A percentile compares a stretch with the other conserved stretches of the same genome.
These are phyloP conservation scores for Neonectria faginata DNA, from an alignment of 2,329 filamentous ascomycete genomes.

Conservation along the genomic window DNA sequence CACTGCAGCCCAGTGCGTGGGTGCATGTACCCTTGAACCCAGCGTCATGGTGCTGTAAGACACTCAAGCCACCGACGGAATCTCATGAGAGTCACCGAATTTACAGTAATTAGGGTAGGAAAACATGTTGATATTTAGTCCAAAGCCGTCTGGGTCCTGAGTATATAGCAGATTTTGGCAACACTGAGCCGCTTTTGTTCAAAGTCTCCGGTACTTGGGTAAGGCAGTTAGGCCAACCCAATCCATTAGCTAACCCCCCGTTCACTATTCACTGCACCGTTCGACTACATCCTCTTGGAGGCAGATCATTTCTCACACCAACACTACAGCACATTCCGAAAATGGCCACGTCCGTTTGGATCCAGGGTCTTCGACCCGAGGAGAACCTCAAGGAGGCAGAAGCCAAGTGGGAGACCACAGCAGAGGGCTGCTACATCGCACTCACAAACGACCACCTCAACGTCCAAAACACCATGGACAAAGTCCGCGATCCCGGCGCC, in stretches of 20 bases:
- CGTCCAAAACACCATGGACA: conserved; percentile 67
- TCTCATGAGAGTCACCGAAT: neutral
- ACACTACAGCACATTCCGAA: conserved; percentile 2
- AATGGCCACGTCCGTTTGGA: conserved; percentile 28
- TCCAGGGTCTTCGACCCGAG: conserved; percentile 1
- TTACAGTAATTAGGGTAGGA: neutral
- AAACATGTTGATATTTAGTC: neutral
- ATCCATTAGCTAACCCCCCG: neutral
- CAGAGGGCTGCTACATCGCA: conserved; percentile 72
- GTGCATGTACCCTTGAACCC: neutral
- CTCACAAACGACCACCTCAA: conserved; percentile 74
- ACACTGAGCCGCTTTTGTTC: neutral
- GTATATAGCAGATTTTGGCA: too few species aligned
- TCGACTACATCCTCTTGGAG: conserved; percentile 18
- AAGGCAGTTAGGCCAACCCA: neutral
- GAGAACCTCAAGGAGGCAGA: conserved; percentile 28
- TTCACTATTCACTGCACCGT: neutral
- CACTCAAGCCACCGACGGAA: neutral
- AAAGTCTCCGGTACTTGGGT: neutral
- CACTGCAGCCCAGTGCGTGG: too few species aligned
- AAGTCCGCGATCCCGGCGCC: conserved; percentile 77
- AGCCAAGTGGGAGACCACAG: conserved; percentile 55
- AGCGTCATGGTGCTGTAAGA: neutral
- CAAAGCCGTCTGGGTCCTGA: neutral
- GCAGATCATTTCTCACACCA: conserved; percentile 1